These are phyloP conservation scores for Pouteria glomerata DNA, from an alignment of 148 eudicot species.

Conservation along the genomic window DNA sequence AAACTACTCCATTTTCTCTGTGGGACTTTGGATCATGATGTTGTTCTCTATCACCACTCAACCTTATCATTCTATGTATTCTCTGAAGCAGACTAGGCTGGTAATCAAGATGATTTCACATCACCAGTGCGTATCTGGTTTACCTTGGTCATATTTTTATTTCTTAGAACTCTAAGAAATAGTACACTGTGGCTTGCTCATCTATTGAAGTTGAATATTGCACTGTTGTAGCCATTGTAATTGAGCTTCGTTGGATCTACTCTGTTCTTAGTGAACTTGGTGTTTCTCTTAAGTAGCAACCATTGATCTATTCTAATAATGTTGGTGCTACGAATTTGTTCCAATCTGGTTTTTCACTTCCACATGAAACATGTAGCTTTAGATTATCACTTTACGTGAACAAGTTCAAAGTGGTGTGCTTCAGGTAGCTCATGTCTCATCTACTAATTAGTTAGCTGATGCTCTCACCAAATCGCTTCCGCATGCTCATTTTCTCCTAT, in stretches of 20 bases:
- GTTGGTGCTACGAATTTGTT: neutral
- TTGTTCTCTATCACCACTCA: neutral
- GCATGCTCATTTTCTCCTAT: neutral
- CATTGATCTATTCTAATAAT: neutral
- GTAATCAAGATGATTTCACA: neutral
- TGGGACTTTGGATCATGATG: neutral
- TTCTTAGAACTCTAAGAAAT: neutral
- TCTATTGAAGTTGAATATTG: neutral
- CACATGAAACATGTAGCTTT: slow-evolving; percentile 7
- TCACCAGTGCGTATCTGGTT: neutral
- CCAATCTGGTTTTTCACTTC: slow-evolving; percentile 4
- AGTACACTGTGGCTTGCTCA: neutral
- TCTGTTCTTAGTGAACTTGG: neutral
- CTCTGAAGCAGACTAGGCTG: neutral
- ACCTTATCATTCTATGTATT: neutral
- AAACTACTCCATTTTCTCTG: neutral
- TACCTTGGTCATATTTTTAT: neutral
- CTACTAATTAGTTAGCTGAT: slow-evolving; percentile 3
- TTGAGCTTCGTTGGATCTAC: neutral
- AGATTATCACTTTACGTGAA: neutral
- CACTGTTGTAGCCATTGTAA: neutral
- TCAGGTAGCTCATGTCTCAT: neutral
- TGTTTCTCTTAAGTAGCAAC: neutral
- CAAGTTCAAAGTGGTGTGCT: neutral
- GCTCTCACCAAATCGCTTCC: neutral